Evolutionary conservation across 169 alveolate genomes (phyloP).

Genomic region (Eimeria necatrix): DNA sequence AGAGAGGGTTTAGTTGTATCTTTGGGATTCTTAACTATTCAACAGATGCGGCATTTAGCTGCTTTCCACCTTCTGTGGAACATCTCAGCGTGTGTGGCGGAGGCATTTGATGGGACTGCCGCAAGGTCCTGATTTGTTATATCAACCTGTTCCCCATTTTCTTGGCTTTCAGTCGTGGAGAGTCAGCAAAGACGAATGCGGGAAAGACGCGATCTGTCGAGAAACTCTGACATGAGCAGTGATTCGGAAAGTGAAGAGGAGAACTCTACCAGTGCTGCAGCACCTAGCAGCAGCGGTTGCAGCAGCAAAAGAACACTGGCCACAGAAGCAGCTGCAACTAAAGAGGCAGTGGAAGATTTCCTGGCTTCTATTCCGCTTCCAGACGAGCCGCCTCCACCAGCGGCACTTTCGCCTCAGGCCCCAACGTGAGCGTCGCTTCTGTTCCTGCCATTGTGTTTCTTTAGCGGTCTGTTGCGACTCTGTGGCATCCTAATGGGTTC

Average conservation of each 20-base stretch:
- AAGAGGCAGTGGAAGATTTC: slow-evolving; percentile 51
- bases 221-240: slow-evolving; percentile 67
- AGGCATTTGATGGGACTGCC: too few species aligned
- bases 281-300: slow-evolving; percentile 30
- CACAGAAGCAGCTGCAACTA: slow-evolving; percentile 34
- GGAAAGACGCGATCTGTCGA: slow-evolving; percentile 44
- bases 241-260: slow-evolving; percentile 62
- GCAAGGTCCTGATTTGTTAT: neutral
- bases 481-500: neutral
- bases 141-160: too few species aligned
- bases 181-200: slow-evolving; percentile 37
- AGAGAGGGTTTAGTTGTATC: too few species aligned
- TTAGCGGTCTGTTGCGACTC: neutral
- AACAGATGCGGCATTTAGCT: too few species aligned
- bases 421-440: slow-evolving; percentile 12
- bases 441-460: neutral
- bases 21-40: too few species aligned
- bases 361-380: slow-evolving; percentile 69
- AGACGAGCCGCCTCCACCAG: slow-evolving; percentile 58
- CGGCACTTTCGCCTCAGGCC: neutral
- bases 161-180: slow-evolving; percentile 49
- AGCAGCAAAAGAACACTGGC: slow-evolving; percentile 27
- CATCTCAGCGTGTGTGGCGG: too few species aligned
- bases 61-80: too few species aligned
- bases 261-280: neutral